Conservation (phyloP, 352 stramenopile genomes). For the Phytophthora multivora region DNA sequence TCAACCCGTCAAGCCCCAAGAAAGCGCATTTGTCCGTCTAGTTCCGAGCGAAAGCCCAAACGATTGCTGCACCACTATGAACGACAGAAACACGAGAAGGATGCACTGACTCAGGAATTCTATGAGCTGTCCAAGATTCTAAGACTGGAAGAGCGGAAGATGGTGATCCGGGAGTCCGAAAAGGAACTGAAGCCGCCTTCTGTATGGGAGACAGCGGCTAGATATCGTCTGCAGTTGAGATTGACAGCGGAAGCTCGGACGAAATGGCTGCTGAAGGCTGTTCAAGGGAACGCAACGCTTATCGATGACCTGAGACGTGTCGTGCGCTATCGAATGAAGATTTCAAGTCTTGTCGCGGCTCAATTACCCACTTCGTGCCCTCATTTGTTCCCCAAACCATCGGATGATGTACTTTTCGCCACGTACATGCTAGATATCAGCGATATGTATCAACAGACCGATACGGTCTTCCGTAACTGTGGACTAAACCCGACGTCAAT, state of each 20-base stretch:
- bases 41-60: neutral
- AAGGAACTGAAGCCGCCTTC: neutral
- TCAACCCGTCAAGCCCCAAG: no score
- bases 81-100: slow-evolving; percentile 7
- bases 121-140: neutral
- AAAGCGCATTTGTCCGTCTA: no score
- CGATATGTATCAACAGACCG: neutral
- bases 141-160: neutral
- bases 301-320: neutral
- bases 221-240: neutral
- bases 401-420: slow-evolving; percentile 1
- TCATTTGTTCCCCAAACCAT: neutral
- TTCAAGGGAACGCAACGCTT: neutral
- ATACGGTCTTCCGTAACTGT: neutral
- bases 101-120: neutral
- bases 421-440: slow-evolving; percentile 4
- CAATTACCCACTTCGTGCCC: neutral
- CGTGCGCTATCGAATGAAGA: neutral
- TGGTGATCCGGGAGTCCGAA: neutral
- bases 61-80: neutral
- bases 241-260: neutral
- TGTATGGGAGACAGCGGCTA: neutral
- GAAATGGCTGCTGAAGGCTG: neutral
- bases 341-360: neutral
- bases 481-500: neutral